Evolutionary conservation across 352 stramenopile genomes (phyloP).

Genomic region (Globisporangium ultimum): DNA sequence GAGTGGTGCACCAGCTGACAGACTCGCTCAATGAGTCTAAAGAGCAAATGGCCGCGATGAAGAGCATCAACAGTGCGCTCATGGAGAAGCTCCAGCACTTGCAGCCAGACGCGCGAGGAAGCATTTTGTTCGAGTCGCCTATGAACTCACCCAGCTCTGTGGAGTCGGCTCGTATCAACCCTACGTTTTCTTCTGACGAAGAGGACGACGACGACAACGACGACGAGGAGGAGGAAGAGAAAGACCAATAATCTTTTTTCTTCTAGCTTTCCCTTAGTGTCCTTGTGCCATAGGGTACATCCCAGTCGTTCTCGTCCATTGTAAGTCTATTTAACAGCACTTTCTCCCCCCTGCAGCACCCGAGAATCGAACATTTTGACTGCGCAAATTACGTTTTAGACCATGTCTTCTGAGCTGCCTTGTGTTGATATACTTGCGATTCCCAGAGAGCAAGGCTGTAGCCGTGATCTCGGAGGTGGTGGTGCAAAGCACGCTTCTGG

Average conservation of each 20-base stretch:
- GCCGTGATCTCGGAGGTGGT: too few species aligned
- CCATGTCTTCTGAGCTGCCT: too few species aligned
- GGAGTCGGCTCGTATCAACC: slow-evolving; percentile 30
- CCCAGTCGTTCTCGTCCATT: too few species aligned
- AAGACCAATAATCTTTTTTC: not conserved
- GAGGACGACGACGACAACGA: slow-evolving; percentile 53
- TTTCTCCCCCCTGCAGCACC: too few species aligned
- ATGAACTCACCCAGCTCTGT: slow-evolving; percentile 30
- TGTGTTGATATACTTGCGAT: too few species aligned
- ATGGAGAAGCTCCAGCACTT: slow-evolving; percentile 56
- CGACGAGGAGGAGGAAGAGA: slow-evolving; percentile 33
- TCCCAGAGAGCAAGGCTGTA: too few species aligned
- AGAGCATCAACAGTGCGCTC: slow-evolving; percentile 76
- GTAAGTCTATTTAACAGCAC: too few species aligned
- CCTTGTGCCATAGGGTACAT: too few species aligned
- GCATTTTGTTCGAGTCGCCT: slow-evolving; percentile 39
- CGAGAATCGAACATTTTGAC: too few species aligned
- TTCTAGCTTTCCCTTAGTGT: too few species aligned
- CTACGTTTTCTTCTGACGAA: slow-evolving; percentile 51
- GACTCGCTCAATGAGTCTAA: slow-evolving; percentile 64
- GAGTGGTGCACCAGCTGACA: slow-evolving; percentile 68
- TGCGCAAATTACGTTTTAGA: too few species aligned
- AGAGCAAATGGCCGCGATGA: slow-evolving; percentile 69
- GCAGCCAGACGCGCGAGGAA: slow-evolving; percentile 47
- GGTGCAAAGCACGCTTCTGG: too few species aligned